Conservation (phyloP, 306 rosid species). For the Pterocarpus macrocarpus region DNA sequence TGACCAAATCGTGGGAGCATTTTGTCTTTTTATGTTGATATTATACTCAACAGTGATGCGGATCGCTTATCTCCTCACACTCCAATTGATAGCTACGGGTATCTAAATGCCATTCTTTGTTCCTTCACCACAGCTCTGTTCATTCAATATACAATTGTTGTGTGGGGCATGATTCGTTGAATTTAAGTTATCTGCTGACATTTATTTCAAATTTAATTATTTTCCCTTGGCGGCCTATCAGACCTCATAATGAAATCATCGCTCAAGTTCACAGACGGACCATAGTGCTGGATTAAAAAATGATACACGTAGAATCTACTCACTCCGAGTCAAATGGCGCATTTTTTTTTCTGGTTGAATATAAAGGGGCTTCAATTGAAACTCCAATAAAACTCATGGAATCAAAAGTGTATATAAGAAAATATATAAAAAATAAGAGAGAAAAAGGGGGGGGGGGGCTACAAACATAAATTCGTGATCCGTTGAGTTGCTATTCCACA, state of each 20-base stretch:
- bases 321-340: neutral
- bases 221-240: neutral
- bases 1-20: neutral
- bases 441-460: too few species aligned
- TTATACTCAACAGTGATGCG: constrained; percentile 2
- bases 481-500: neutral
- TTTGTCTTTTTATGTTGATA: neutral
- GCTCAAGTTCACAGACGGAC: neutral
- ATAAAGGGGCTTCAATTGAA: neutral
- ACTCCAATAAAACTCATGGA: neutral
- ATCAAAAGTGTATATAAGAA: too few species aligned
- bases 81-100: constrained; percentile 30
- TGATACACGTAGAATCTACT: neutral
- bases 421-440: too few species aligned
- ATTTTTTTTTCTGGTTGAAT: too few species aligned
- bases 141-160: neutral
- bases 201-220: neutral
- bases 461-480: too few species aligned
- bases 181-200: neutral
- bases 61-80: constrained; percentile 25
- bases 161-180: constrained; percentile 5
- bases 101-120: constrained; percentile 15
- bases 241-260: neutral
- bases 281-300: neutral
- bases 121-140: neutral